Conservation (phyloP, 768 basidiomycete genomes). For the Rhizopogon salebrosus region DNA sequence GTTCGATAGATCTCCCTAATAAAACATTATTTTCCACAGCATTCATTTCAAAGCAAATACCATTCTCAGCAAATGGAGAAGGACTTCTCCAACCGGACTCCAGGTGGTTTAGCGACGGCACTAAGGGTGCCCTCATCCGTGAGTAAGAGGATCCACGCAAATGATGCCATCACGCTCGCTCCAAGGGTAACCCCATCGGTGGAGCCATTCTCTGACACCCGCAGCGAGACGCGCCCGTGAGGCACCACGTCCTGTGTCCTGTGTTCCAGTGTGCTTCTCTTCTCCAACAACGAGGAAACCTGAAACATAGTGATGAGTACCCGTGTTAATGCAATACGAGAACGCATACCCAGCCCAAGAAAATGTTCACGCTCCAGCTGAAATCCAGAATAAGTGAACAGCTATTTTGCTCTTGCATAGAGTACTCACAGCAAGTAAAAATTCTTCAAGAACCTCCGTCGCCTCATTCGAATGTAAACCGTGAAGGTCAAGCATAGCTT, state of each 20-base stretch:
- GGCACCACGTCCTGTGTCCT: slow-evolving; percentile 75
- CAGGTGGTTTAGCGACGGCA: background rate
- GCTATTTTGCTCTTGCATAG: background rate
- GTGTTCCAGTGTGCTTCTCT: slow-evolving; percentile 93
- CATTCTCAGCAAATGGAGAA: slow-evolving; percentile 1
- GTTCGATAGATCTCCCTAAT: slow-evolving; percentile 3
- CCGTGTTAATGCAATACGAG: background rate
- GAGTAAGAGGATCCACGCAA: slow-evolving; percentile 83
- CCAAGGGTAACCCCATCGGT: slow-evolving; percentile 96
- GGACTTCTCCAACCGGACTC: slow-evolving; percentile 5
- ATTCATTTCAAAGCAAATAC: slow-evolving; percentile 4
- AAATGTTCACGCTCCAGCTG: slow-evolving; percentile 86
- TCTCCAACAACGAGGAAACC: slow-evolving; percentile 92
- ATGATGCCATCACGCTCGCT: slow-evolving; percentile 87
- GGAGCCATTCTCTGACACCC: slow-evolving; percentile 86
- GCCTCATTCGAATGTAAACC: slow-evolving; percentile 93
- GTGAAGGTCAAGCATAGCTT: slow-evolving; percentile 84
- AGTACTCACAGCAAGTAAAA: slow-evolving; percentile 73
- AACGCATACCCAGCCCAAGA: slow-evolving; percentile 69
- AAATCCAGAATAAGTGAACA: slow-evolving; percentile 10
- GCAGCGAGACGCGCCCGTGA: slow-evolving; percentile 80
- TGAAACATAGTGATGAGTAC: slow-evolving; percentile 22
- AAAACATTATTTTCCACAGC: background rate
- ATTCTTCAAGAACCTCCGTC: slow-evolving; percentile 84
- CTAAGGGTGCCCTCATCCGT: slow-evolving; percentile 33